Base-by-base conservation (phyloP, 2,329 filamentous ascomycete species). In the Cadophora sp. region DNA sequence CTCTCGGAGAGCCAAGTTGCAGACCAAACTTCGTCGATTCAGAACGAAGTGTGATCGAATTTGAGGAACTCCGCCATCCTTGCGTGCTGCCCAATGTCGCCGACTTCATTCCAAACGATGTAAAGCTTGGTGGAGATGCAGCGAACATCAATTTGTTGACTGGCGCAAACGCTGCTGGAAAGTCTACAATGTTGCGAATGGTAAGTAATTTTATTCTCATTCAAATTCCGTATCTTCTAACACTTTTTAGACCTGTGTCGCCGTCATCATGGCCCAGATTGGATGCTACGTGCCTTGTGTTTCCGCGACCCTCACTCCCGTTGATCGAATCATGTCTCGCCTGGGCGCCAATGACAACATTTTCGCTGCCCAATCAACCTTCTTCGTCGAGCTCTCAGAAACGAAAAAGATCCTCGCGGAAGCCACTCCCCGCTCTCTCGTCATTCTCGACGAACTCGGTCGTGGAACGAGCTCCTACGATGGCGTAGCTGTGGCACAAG, bases 321-420 rank as follows among this genome's bases (percentile, higher is more conserved):
- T 97, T 3, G 96, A 99, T 78, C 92, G 96, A 65, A 98, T 99
- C 83, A 99, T 99, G 96, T 98, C 95, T 11, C 93, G 96, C 56
- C 88, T 99, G 0, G 96, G 96, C 11, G 96, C 96, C 59, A 97
- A 98, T 76, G 96, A 99, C 87, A 98, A 98, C 80, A 99, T 99
- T 75, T 98, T 99, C 78, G 96, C 95, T 1, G 93, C 95, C 0
- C 96, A 99, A 79, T 97, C 93, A 16, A 99, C 96, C 2, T 99
- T 99, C 84, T 98, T 99, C 77, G 95, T 99, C 31, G 96, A 99
- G 80, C 84, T 99, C 1, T 94, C 94, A 0, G 96, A 99, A 79
- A 99, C 96, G 0, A 97, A 98, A 83, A 98, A 98, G 84, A 99
- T 99, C 62, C 85, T 99, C 0, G 89, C 93, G 0, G 96, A 98